A percentile compares a stretch with the other conserved stretches of the same genome.
Conservation (phyloP, 305 asterid species). For the Solanum chacoense region DNA sequence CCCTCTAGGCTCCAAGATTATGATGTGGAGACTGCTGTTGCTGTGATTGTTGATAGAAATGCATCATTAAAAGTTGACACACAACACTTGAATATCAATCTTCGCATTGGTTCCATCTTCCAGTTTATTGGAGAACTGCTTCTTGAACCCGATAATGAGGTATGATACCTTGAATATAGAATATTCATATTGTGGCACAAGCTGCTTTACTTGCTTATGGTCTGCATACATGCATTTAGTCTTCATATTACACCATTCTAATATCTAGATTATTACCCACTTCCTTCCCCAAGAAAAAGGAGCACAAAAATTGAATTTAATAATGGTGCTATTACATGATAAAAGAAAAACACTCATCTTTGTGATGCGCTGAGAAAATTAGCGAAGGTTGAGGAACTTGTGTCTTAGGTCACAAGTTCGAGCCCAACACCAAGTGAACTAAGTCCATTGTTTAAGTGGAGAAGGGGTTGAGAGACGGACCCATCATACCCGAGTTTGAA, state of each 20-base stretch:
- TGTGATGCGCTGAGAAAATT: background rate
- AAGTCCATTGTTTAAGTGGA: background rate
- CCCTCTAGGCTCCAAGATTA: slow-evolving; percentile 57
- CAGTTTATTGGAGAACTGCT: slow-evolving; percentile 91
- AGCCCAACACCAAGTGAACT: background rate
- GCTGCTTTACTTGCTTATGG: background rate
- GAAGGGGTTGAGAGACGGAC: background rate
- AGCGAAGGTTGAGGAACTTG: background rate
- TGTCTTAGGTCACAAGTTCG: background rate
- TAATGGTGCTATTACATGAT: background rate
- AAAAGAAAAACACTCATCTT: background rate
- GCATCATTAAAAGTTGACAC: slow-evolving; percentile 59
- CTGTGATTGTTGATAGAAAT: slow-evolving; percentile 55
- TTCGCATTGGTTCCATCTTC: slow-evolving; percentile 60
- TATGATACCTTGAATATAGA: slow-evolving; percentile 8
- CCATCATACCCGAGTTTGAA: background rate
- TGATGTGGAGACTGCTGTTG: slow-evolving; percentile 49
- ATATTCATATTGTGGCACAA: background rate
- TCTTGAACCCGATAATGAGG: slow-evolving; percentile 52
- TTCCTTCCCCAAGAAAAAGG: background rate
- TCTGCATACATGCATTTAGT: background rate
- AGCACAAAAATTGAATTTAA: background rate
- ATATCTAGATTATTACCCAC: background rate
- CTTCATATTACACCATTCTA: background rate
- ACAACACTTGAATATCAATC: slow-evolving; percentile 49